Evolutionary conservation across 768 basidiomycete genomes (phyloP).

Genomic region (Epithele typhae): DNA sequence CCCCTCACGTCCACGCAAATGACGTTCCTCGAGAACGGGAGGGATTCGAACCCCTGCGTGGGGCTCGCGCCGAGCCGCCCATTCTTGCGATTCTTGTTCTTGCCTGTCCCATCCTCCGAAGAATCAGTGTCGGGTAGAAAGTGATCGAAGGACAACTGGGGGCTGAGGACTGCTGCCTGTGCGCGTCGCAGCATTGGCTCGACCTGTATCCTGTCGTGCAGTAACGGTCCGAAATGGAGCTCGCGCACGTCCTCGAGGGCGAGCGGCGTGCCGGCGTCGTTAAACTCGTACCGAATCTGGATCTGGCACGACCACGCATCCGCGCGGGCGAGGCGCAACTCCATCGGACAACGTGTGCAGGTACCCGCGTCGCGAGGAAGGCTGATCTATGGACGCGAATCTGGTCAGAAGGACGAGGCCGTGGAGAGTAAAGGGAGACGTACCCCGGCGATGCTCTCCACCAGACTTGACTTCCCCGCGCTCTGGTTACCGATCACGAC

Average conservation of each 20-base stretch:
- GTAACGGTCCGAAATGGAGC: conserved; percentile 36
- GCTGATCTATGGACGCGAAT: conserved; percentile 10
- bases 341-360: conserved; percentile 40
- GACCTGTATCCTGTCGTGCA: conserved; percentile 40
- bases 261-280: conserved; percentile 23
- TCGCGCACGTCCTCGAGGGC: conserved; percentile 19
- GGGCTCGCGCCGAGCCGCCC: conserved; percentile 1
- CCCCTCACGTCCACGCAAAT: conserved; percentile 24
- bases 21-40: conserved; percentile 22
- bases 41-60: not conserved
- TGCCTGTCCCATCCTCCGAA: no score
- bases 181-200: conserved; percentile 57
- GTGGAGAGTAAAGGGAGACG: conserved; percentile 6
- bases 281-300: conserved; percentile 39
- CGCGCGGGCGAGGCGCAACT: conserved; percentile 24
- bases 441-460: conserved; percentile 49
- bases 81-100: no score
- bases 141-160: no score
- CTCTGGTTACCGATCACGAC: conserved; percentile 50
- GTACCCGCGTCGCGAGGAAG: conserved; percentile 32
- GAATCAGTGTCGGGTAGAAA: no score
- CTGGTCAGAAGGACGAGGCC: conserved; percentile 13
- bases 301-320: conserved; percentile 30
- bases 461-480: conserved; percentile 43
- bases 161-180: conserved; percentile 39